phyloP scores from a whole-genome alignment of 805 yeast species.

The Sporopachydermia quercuum region DNA sequence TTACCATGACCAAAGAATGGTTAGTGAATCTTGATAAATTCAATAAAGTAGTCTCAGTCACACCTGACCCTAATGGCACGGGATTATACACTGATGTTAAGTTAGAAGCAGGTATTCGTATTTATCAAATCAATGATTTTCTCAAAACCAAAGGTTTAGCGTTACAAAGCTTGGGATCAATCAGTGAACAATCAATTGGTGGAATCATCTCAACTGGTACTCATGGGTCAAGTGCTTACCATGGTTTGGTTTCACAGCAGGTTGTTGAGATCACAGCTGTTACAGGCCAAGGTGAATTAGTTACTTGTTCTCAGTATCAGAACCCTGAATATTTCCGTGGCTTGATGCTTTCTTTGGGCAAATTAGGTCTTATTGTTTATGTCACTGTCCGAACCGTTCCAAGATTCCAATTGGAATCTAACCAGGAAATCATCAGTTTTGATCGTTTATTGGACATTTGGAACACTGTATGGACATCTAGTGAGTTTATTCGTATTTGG shows the following conservation, averaged over 20 bases:
- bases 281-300: conserved; percentile 59
- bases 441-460: conserved; percentile 52
- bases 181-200: conserved; percentile 83
- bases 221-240: conserved; percentile 89
- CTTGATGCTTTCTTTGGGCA: conserved; percentile 74
- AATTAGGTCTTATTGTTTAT: conserved; percentile 76
- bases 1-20: conserved; percentile 85
- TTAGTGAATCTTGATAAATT: conserved; percentile 71
- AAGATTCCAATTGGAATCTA: conserved; percentile 61
- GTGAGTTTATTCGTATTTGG: conserved; percentile 91
- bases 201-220: conserved; percentile 97
- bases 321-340: conserved; percentile 62
- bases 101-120: conserved; percentile 86
- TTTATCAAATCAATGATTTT: conserved; percentile 56
- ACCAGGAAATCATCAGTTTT: conserved; percentile 70
- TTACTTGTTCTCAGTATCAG: conserved; percentile 50
- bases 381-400: conserved; percentile 82
- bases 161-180: conserved; percentile 84
- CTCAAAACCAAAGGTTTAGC: conserved; percentile 56
- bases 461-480: conserved; percentile 71
- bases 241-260: conserved; percentile 82
- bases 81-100: conserved; percentile 73
- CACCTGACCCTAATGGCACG: conserved; percentile 25
- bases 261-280: conserved; percentile 64
- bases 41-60: conserved; percentile 30